These are phyloP conservation scores for Themeda triandra DNA, from an alignment of 176 grass and related monocot species.

Conservation along the genomic window DNA sequence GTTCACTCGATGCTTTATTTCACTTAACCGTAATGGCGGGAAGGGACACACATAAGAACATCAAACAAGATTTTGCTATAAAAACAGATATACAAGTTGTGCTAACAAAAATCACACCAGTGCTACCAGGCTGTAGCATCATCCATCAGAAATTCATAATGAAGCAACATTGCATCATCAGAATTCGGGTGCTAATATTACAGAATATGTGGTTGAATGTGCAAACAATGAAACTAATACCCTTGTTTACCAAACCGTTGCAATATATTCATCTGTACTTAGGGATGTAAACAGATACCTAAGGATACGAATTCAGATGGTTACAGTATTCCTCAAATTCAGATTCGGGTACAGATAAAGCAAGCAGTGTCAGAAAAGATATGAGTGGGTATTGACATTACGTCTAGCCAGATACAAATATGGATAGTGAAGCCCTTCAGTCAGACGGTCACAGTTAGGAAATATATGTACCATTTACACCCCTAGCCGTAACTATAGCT, in stretches of 20 bases:
- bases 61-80: neutral
- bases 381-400: no score
- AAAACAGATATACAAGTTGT: neutral
- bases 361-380: no score
- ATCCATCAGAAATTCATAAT: neutral
- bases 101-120: neutral
- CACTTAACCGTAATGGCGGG: neutral
- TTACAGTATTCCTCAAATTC: no score
- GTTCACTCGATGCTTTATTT: neutral
- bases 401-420: no score
- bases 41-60: neutral
- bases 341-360: no score
- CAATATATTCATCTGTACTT: neutral
- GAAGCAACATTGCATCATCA: neutral
- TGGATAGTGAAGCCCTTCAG: no score
- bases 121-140: conserved; percentile 1
- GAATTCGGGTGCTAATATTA: neutral
- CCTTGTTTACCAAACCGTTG: neutral
- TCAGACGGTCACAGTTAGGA: no score
- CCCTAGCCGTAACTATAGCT: neutral
- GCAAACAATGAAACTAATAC: neutral
- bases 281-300: no score
- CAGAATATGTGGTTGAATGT: neutral
- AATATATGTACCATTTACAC: no score
- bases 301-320: no score